Evolutionary conservation across 176 grass and related monocot species (phyloP).

Genomic region (Oryza officinalis): DNA sequence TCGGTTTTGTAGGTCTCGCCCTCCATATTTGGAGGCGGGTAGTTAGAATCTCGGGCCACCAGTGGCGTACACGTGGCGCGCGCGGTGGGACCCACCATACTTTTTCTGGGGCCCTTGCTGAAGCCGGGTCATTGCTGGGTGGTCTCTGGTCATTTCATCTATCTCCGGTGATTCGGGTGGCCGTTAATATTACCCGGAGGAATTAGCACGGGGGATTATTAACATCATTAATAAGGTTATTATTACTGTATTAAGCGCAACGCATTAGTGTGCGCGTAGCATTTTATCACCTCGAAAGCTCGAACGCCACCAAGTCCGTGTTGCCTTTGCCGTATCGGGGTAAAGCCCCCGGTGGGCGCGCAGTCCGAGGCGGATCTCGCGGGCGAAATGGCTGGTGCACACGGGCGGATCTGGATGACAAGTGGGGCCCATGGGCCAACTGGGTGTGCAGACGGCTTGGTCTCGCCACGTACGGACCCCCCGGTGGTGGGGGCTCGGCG

Average conservation of each 20-base stretch:
- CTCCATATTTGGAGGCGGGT: slow-evolving; percentile 30
- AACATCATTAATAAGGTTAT: not conserved
- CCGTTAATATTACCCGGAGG: not conserved
- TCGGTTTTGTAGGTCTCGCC: slow-evolving; percentile 20
- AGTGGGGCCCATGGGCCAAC: slow-evolving; percentile 1
- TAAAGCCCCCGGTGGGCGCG: not conserved
- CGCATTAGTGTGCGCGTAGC: not conserved
- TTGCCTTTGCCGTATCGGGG: slow-evolving; percentile 14
- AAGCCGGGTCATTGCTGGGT: not conserved
- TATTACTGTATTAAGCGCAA: not conserved
- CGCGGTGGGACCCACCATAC: not conserved
- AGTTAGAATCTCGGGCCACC: slow-evolving; percentile 14
- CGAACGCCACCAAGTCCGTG: not conserved
- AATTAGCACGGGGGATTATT: slow-evolving; percentile 13
- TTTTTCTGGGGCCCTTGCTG: not conserved
- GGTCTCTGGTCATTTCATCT: not conserved
- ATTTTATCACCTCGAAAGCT: not conserved
- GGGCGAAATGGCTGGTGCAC: slow-evolving; percentile 35
- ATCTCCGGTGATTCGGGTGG: not conserved
- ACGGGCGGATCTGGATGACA: not conserved
- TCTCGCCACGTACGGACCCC: not conserved
- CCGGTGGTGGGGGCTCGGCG: not conserved
- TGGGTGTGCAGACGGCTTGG: not conserved
- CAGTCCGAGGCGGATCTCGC: slow-evolving; percentile 43
- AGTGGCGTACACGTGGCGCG: slow-evolving; percentile 29